These are phyloP conservation scores for Boletus sp. DNA, from an alignment of 768 basidiomycete species.

Conservation along the genomic window DNA sequence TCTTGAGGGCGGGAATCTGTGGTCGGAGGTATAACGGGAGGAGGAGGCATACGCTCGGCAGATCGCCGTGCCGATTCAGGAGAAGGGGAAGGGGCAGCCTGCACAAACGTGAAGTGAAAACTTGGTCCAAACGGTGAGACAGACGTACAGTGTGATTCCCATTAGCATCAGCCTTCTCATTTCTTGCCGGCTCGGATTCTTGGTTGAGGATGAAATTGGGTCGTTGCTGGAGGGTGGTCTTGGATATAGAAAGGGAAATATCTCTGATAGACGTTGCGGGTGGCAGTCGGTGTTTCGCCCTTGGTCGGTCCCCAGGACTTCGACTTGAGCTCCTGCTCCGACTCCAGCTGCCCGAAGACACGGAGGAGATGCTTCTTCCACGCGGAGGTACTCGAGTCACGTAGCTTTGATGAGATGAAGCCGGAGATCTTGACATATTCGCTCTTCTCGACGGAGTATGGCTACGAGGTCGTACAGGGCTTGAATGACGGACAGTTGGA, in stretches of 20 bases:
- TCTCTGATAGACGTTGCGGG: constrained; percentile 40
- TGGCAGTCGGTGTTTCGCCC: constrained; percentile 65
- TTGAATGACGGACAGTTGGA: constrained; percentile 53
- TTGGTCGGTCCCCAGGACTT: constrained; percentile 53
- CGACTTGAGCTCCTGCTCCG: constrained; percentile 51
- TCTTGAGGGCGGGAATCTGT: constrained; percentile 19
- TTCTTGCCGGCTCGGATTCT: constrained; percentile 28
- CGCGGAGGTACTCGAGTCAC: constrained; percentile 32
- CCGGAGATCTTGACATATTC: constrained; percentile 39
- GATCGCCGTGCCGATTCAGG: constrained; percentile 23
- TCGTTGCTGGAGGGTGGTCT: constrained; percentile 27
- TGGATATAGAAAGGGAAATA: constrained; percentile 31
- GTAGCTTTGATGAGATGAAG: constrained; percentile 42
- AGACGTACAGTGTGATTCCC: constrained; percentile 36
- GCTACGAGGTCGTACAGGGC: constrained; percentile 45
- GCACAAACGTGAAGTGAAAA: constrained; percentile 11
- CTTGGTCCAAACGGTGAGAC: neutral
- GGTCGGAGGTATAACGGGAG: constrained; percentile 23
- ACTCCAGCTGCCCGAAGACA: constrained; percentile 54
- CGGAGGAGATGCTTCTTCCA: constrained; percentile 51
- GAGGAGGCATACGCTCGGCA: constrained; percentile 35
- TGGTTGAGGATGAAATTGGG: constrained; percentile 19
- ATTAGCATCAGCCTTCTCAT: constrained; percentile 38
- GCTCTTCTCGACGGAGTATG: constrained; percentile 50
- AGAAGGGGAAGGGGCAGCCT: constrained; percentile 21